Base-by-base conservation (phyloP, 805 yeast species). In the Dipodascopsis tothii region DNA sequence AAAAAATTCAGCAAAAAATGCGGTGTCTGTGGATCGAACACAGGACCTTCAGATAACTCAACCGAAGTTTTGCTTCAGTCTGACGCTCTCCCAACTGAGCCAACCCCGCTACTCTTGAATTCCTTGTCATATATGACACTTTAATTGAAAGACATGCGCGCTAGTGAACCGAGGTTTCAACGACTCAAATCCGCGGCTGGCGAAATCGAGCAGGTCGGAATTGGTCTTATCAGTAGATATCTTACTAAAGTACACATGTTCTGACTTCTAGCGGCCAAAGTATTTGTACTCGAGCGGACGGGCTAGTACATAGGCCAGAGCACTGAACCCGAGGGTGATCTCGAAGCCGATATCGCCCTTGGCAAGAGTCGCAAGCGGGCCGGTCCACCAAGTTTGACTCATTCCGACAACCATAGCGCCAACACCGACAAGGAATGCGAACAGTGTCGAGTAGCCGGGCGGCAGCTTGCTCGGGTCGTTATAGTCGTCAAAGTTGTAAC, bases 261-360 rank as follows among this genome's bases (percentile, higher is more conserved):
- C n/a, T n/a, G n/a, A n/a, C n/a, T n/a, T 33, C 40, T 56, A 59
- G 32, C 60, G 54, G 3, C 60, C 83, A 47, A 69, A 59, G 58
- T 78, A 79, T 63, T 80, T 81, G 60, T 69, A 64, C 68, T 84
- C 94, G 9, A 81, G 57, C 35, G 78, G 78, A 65, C 94, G 73
- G 27, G 68, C 63, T 22, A 67, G 33, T 56, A 75, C 73, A 64
- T 66, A 84, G 21, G 73, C 79, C 43, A 83, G 58, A 52, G 80
- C 77, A 11, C 88, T 67, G 57, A 84, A 83, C 5, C 69, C 73
- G 43, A 73, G 72, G 36, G 79, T 84, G 45, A 86, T 68, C 68
- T 82, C 92, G 59, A 83, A 84, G 27, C 94, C 95, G 59, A 86
- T 73, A 62, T 85, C 95, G 48, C 88, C 95, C 57, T 94, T 94